phyloP scores from a whole-genome alignment of 495 filamentous ascomycete genomes.

The Podospora australis region DNA sequence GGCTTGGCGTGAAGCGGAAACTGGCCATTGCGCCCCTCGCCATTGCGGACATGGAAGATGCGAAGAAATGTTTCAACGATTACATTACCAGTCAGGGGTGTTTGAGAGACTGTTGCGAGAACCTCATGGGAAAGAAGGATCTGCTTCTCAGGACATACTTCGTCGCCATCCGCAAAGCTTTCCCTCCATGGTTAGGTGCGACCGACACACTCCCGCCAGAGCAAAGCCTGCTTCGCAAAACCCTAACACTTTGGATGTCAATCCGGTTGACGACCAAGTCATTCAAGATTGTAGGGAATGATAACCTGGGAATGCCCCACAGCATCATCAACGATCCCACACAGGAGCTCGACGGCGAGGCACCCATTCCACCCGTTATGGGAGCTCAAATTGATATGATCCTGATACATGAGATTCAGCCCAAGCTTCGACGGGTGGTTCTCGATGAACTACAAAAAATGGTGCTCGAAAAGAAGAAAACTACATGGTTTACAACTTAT shows the following conservation, averaged over 20 bases:
- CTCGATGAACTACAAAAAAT: slow-evolving; percentile 52
- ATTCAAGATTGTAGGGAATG: slow-evolving; percentile 48
- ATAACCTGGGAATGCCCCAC: slow-evolving; percentile 45
- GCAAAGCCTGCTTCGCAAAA: slow-evolving; percentile 38
- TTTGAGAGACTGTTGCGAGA: slow-evolving; percentile 35
- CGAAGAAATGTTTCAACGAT: slow-evolving; percentile 33
- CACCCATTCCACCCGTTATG: slow-evolving; percentile 54
- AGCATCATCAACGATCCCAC: slow-evolving; percentile 41
- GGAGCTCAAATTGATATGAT: slow-evolving; percentile 53
- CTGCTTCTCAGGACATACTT: slow-evolving; percentile 39
- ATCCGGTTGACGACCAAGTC: slow-evolving; percentile 51
- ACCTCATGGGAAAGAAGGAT: slow-evolving; percentile 29
- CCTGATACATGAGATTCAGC: slow-evolving; percentile 49
- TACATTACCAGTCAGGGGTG: slow-evolving; percentile 38
- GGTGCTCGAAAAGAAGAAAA: slow-evolving; percentile 48
- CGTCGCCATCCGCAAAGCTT: slow-evolving; percentile 31
- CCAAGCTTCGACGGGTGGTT: slow-evolving; percentile 46
- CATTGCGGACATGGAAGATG: slow-evolving; percentile 42
- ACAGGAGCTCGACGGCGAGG: slow-evolving; percentile 44
- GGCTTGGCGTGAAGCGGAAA: slow-evolving; percentile 26
- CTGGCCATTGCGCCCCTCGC: slow-evolving; percentile 40
- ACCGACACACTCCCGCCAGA: slow-evolving; percentile 31
- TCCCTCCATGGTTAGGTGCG: no score
- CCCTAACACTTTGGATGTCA: slow-evolving; percentile 52
- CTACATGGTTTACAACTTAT: slow-evolving; percentile 53